phyloP scores from a whole-genome alignment of 78 protist genomes.

The Guillardia theta region DNA sequence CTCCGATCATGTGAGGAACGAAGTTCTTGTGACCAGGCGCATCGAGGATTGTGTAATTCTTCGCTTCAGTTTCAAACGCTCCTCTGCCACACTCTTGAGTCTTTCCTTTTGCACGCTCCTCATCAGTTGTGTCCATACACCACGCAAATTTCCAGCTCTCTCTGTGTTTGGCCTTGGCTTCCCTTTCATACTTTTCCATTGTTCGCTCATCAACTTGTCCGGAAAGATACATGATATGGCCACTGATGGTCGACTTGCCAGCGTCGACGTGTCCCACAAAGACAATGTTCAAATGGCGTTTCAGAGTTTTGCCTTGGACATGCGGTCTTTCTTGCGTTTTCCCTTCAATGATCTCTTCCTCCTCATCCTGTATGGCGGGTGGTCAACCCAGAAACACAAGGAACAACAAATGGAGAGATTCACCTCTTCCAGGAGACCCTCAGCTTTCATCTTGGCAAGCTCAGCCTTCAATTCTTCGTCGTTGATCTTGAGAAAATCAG shows the following conservation, averaged over 20 bases:
- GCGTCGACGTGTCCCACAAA: neutral
- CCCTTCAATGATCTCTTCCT: neutral
- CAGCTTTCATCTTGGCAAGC: neutral
- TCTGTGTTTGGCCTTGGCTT: conserved; percentile 81
- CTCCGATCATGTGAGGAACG: conserved; percentile 92
- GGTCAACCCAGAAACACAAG: too few relatives aligned
- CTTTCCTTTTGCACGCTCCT: conserved; percentile 57
- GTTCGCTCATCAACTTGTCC: conserved; percentile 51
- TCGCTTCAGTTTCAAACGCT: conserved; percentile 54
- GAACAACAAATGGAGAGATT: too few relatives aligned
- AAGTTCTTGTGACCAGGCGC: conserved; percentile 99
- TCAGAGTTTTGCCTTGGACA: neutral
- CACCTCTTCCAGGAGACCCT: conserved; percentile 4
- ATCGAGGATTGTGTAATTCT: conserved; percentile 88
- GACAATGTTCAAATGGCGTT: conserved; percentile 12
- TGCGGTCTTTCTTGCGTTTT: neutral
- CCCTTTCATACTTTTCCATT: conserved; percentile 83
- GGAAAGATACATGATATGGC: conserved; percentile 4
- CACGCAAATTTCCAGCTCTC: conserved; percentile 93
- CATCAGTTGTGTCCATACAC: conserved; percentile 90
- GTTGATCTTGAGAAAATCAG: neutral
- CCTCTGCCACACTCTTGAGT: conserved; percentile 42
- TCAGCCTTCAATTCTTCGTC: neutral
- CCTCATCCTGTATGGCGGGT: too few relatives aligned
- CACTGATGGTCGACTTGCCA: conserved; percentile 7